phyloP scores from a whole-genome alignment of 2,329 filamentous ascomycete species.

The Colletotrichum sp. region DNA sequence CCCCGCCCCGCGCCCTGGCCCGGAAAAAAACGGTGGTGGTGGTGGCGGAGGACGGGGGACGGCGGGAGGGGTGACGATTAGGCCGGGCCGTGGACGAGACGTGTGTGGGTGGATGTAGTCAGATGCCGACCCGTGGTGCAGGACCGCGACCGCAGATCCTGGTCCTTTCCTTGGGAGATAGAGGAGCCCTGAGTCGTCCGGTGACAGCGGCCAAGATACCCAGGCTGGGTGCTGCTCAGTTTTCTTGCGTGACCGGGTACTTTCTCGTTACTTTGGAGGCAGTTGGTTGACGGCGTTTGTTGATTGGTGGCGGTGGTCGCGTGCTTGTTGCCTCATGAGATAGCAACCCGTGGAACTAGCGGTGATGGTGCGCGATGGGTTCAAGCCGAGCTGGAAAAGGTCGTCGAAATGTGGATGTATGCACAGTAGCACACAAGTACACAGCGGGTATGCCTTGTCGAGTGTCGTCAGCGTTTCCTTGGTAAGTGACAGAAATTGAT shows the following conservation, averaged over 20 bases:
- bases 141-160: conserved; percentile 7
- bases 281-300: neutral
- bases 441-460: neutral
- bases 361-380: neutral
- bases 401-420: neutral
- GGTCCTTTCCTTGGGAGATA: conserved; percentile 5
- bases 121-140: conserved; percentile 16
- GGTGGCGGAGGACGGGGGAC: neutral
- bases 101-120: conserved; percentile 15
- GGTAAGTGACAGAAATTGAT: neutral
- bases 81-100: neutral
- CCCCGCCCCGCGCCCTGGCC: neutral
- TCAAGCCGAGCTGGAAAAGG: neutral
- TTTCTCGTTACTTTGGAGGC: neutral
- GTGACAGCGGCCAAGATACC: conserved; percentile 1
- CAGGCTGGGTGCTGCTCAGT: neutral
- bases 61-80: neutral
- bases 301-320: neutral
- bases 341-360: neutral
- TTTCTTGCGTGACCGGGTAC: neutral
- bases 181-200: neutral
- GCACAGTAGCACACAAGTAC: neutral
- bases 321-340: neutral
- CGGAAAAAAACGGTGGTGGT: neutral
- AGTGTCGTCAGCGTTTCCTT: neutral